Conservation (phyloP, 139 green algal genomes). For the Tetradesmus obliquus region DNA sequence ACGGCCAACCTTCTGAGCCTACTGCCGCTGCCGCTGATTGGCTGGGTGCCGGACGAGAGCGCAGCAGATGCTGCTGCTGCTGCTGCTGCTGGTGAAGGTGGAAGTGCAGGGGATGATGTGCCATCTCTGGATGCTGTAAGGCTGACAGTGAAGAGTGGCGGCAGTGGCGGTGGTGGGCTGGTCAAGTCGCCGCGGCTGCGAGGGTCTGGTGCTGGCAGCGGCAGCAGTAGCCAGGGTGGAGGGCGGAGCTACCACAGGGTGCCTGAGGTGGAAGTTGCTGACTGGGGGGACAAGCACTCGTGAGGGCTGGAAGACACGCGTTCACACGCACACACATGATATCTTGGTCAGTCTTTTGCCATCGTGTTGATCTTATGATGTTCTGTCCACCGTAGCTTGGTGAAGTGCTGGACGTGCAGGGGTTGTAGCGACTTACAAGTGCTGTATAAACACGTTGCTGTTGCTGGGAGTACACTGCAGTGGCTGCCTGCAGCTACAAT, state of each 20-base stretch:
- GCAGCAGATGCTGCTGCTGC: background rate
- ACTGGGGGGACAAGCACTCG: background rate
- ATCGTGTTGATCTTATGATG: too few species aligned
- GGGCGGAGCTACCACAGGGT: background rate
- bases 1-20: constrained; percentile 25
- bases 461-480: too few species aligned
- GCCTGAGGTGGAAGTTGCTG: background rate
- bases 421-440: too few species aligned
- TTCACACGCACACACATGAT: too few species aligned
- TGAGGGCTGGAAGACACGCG: background rate
- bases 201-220: background rate
- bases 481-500: too few species aligned
- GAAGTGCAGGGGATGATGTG: background rate
- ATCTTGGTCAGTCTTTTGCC: too few species aligned
- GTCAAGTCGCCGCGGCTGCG: background rate
- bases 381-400: too few species aligned
- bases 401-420: too few species aligned
- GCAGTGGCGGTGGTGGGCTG: background rate
- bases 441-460: too few species aligned
- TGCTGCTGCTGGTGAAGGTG: background rate
- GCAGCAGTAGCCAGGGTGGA: too few species aligned
- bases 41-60: constrained; percentile 39
- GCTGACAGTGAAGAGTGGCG: background rate
- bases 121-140: background rate
- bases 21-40: constrained; percentile 23